Percentiles rank a stretch among this genome's conserved stretches.
Conservation (phyloP, 2,329 filamentous ascomycete genomes). For the Akanthomyces dipterigenus region DNA sequence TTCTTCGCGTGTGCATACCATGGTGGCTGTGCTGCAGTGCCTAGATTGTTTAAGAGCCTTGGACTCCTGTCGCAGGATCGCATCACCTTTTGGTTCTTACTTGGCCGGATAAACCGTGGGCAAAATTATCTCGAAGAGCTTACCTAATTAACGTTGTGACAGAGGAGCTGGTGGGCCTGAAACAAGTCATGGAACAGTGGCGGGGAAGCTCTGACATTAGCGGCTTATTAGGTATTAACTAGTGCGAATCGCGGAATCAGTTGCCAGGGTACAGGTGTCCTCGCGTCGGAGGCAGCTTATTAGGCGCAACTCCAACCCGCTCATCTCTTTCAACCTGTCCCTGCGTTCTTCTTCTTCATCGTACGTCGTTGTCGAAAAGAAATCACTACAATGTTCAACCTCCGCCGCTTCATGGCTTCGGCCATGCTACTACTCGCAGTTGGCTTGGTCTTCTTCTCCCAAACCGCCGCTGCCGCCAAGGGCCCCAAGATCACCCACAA, state of each 20-base stretch:
- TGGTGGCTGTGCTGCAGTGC: conserved; percentile 1
- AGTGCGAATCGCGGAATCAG: conserved; percentile 9
- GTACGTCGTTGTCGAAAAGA: neutral
- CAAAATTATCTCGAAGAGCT: conserved; percentile 12
- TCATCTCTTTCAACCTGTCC: conserved; percentile 12
- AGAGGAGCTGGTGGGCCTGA: conserved; percentile 6
- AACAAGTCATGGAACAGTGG: conserved; percentile 6
- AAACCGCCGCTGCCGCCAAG: conserved; percentile 67
- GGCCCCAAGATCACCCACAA: conserved; percentile 95
- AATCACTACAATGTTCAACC: conserved; percentile 59
- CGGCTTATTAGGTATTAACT: no score
- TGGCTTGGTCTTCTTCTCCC: conserved; percentile 67
- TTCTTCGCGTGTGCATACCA: conserved; percentile 9
- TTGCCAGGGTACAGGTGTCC: conserved; percentile 13
- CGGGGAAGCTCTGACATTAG: conserved; percentile 2
- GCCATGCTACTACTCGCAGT: conserved; percentile 71
- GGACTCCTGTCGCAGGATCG: neutral
- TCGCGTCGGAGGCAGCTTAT: conserved; percentile 5
- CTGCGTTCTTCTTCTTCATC: conserved; percentile 5
- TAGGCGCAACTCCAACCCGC: conserved; percentile 15
- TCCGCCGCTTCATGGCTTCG: conserved; percentile 65
- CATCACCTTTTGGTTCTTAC: neutral
- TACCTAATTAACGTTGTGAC: neutral
- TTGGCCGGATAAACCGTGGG: conserved; percentile 22
- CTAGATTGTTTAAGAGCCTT: neutral